phyloP scores from a whole-genome alignment of 208 protist species.

The Wallacemonas sp. region DNA sequence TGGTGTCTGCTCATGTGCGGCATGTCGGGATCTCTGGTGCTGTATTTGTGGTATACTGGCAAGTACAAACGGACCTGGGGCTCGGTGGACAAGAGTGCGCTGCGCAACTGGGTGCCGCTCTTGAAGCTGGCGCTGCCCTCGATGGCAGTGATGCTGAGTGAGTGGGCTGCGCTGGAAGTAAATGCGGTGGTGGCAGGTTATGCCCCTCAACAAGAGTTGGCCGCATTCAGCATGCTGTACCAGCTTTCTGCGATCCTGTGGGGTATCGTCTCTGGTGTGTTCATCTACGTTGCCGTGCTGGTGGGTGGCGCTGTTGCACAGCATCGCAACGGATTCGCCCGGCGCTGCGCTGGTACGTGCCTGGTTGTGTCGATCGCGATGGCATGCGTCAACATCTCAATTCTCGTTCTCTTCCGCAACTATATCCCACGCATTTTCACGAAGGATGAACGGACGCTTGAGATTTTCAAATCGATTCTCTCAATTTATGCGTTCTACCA shows the following conservation, averaged over 20 bases:
- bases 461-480: slow-evolving; percentile 36
- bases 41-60: slow-evolving; percentile 57
- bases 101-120: slow-evolving; percentile 63
- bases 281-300: slow-evolving; percentile 68
- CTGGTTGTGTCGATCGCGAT: slow-evolving; percentile 27
- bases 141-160: slow-evolving; percentile 80
- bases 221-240: slow-evolving; percentile 71
- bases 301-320: slow-evolving; percentile 77
- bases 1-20: slow-evolving; percentile 64
- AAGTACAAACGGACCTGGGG: slow-evolving; percentile 77
- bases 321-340: slow-evolving; percentile 44
- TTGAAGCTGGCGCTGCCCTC: slow-evolving; percentile 65
- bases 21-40: slow-evolving; percentile 51
- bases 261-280: slow-evolving; percentile 64
- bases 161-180: slow-evolving; percentile 77
- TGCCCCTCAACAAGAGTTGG: slow-evolving; percentile 51
- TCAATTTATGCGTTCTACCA: slow-evolving; percentile 60
- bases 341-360: slow-evolving; percentile 46
- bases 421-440: slow-evolving; percentile 56
- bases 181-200: slow-evolving; percentile 72
- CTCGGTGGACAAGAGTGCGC: slow-evolving; percentile 55
- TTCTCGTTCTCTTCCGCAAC: slow-evolving; percentile 33
- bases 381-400: slow-evolving; percentile 42
- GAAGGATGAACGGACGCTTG: slow-evolving; percentile 29
- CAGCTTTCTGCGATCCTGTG: slow-evolving; percentile 63